Conservation (phyloP, 108 stramenopile species). For the Cyclotella baltica region DNA sequence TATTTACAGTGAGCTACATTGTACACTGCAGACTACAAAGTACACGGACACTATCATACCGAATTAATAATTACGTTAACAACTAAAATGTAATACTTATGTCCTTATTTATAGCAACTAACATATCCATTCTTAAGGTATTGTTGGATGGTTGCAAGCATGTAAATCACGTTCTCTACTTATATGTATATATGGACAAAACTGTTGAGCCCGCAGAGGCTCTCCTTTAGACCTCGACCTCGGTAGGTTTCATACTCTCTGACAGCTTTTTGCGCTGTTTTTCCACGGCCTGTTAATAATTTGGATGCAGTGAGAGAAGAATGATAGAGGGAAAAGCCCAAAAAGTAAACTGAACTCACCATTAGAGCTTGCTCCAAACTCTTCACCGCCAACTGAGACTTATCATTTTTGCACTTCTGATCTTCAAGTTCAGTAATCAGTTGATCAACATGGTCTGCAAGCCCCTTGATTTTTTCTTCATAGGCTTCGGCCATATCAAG, state of each 20-base stretch:
- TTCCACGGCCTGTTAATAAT: slow-evolving; percentile 7
- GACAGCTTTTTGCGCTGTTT: slow-evolving; percentile 12
- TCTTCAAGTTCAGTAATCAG: slow-evolving; percentile 2
- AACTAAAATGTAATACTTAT: no score
- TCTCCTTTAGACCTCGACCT: neutral
- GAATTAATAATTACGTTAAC: no score
- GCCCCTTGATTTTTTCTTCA: slow-evolving; percentile 15
- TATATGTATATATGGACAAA: no score
- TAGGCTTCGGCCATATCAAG: slow-evolving; percentile 14
- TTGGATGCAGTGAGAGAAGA: neutral
- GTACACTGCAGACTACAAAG: no score
- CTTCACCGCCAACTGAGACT: slow-evolving; percentile 17
- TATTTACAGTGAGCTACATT: no score
- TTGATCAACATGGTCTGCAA: slow-evolving; percentile 4
- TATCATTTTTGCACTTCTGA: slow-evolving; percentile 1
- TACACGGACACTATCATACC: no score
- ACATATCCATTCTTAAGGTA: no score
- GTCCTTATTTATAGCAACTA: no score
- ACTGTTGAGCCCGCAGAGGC: no score
- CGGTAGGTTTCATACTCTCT: neutral
- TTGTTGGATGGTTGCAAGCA: no score
- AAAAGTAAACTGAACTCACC: slow-evolving; percentile 8
- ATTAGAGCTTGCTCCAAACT: slow-evolving; percentile 7
- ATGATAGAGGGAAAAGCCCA: neutral
- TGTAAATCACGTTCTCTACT: no score